These are phyloP conservation scores for Candida piceae DNA, from an alignment of 805 yeast genomes.

Conservation along the genomic window DNA sequence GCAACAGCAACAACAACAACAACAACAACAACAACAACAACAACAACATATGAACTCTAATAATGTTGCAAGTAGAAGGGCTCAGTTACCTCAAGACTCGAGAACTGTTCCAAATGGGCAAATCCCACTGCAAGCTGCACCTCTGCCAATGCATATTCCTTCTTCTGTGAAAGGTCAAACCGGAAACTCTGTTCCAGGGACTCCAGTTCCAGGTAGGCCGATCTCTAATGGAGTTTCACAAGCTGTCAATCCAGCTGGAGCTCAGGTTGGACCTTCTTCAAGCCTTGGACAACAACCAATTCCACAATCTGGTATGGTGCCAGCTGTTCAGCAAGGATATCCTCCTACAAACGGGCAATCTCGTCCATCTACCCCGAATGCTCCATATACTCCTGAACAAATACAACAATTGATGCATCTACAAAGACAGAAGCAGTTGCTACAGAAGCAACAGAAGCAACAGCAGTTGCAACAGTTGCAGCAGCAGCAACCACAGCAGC, in stretches of 20 bases:
- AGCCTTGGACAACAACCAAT: neutral
- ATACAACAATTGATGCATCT: constrained; percentile 51
- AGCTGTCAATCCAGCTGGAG: no score
- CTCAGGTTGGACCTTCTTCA: neutral
- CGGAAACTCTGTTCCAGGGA: no score
- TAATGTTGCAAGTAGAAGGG: no score
- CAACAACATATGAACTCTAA: no score
- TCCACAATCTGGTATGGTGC: neutral
- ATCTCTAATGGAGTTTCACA: no score
- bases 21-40: no score
- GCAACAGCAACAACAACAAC: no score
- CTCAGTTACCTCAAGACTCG: no score
- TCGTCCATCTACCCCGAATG: constrained; percentile 47
- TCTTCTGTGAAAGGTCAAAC: no score
- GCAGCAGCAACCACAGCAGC: constrained; percentile 15
- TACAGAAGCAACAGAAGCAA: constrained; percentile 36
- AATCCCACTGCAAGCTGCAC: no score
- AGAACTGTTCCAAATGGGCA: neutral
- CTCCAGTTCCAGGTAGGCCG: no score
- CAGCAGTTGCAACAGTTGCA: constrained; percentile 25
- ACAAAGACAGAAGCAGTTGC: constrained; percentile 44
- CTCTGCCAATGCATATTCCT: no score
- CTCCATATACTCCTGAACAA: constrained; percentile 58
- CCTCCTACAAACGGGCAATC: constrained; percentile 11
- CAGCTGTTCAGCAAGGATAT: constrained; percentile 5